Evolutionary conservation across 208 protist species (phyloP), one percentile per base, ranked within the genome.

Genomic region (Crithidia acanthocephali): DNA sequence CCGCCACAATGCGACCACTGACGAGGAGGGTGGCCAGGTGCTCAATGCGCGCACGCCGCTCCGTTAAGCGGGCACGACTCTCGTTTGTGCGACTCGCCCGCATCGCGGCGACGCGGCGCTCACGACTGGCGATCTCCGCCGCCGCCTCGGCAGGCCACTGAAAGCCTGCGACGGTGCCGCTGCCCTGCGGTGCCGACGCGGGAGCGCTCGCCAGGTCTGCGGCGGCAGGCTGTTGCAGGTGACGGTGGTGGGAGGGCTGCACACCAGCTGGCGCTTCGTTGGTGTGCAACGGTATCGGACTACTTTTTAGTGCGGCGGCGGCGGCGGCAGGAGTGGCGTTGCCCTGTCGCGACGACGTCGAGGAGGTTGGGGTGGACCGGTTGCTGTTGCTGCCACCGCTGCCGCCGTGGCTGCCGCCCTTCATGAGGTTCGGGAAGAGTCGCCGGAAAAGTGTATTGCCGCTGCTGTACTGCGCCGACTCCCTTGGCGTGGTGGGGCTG

Each of bases 21-120:
- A 44, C 33, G 4, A 68, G 33, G 6, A 68, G 35, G 5, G 20
- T 40, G 32, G 62, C 32, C 0, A 68, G 23, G 62, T 37, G 45
- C 23, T 68, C 48, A 22, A 68, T 58, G 4, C 48, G 47, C 0
- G 62, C 47, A 9, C 62, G 62, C 18, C 48, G 62, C 50, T 68
- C 62, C 22, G 32, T 28, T 2, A 32, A 15, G 20, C 20, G n/a
- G 23, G 22, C 32, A 1, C 62, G 42, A 22, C 22, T 27, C 0
- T 25, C 50, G 23, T 42, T 37, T 11, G 33, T 28, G 22, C 62
- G 48, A 9, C 50, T 20, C 23, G 48, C 62, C 2, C 62, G 62
- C 45, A 68, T 11, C 23, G 45, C 62, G 33, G 62, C 62, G 16
- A 68, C 62, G 25, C 47, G 28, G n/a, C 50, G 62, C 62, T 68